A percentile compares a stretch with the other conserved stretches of the same genome.
These are phyloP conservation scores for Haematococcus lacustris DNA, from an alignment of 139 green algal genomes.

Conservation along the genomic window DNA sequence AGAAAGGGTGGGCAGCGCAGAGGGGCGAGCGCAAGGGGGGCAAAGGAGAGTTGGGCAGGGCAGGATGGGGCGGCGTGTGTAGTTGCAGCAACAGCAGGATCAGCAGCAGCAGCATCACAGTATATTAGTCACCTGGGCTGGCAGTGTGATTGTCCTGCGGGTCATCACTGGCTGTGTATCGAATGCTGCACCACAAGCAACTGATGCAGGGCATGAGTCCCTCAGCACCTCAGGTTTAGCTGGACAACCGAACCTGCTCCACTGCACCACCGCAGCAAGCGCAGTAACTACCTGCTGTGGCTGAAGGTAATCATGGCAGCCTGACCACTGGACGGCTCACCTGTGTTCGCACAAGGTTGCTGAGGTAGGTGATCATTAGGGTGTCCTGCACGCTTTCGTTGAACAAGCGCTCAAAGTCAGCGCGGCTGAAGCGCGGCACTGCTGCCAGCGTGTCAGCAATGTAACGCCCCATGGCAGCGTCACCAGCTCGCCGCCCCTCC, in stretches of 20 bases:
- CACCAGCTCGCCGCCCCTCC: constrained; percentile 45
- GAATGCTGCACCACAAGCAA: not conserved
- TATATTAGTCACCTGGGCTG: not conserved
- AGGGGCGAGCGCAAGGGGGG: too few species aligned
- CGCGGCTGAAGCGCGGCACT: constrained; percentile 61
- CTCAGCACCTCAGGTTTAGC: not conserved
- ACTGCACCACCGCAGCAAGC: not conserved
- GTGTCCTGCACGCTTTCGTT: constrained; percentile 74
- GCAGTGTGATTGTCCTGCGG: too few species aligned
- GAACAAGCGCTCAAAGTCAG: constrained; percentile 79
- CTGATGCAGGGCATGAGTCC: not conserved
- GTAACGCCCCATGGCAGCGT: constrained; percentile 70
- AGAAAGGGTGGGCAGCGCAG: too few species aligned
- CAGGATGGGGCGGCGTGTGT: too few species aligned
- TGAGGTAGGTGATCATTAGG: constrained; percentile 80
- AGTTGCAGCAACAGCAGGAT: too few species aligned
- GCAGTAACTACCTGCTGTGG: not conserved
- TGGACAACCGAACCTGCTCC: not conserved
- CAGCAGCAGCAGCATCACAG: not conserved
- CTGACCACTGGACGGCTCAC: constrained; percentile 9
- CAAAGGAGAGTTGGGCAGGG: too few species aligned
- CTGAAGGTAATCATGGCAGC: not conserved
- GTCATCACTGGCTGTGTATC: too few species aligned
- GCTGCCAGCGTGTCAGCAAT: constrained; percentile 80
- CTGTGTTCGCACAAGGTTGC: constrained; percentile 69